Base-by-base conservation (phyloP, 768 basidiomycete species). In the Chalciporus pseudorubinellus region DNA sequence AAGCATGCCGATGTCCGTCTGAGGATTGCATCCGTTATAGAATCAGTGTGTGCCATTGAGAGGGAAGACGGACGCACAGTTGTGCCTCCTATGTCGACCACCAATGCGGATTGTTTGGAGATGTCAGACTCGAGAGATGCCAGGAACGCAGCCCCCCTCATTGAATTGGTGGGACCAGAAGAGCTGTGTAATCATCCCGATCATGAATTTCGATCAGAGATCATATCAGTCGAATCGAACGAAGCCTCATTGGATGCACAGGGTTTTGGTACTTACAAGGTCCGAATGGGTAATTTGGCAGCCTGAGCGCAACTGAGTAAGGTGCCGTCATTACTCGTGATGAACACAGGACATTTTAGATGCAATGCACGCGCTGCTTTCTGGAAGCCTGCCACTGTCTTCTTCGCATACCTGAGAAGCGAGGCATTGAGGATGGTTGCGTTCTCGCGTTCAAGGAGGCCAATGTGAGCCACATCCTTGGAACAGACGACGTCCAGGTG, bases 391-490 rank as follows among this genome's bases (percentile, higher is more conserved):
- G 66, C 55, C 36, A 85, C 77, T 1, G 83, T 83, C 43, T 70
- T 72, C 44, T 74, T 75, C 0, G 85, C 84, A 63, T 81, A 86
- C 26, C 73, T 66, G 31, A 82, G 72, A 57, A 86, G 77, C 3
- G 84, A 80, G 1, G 83, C 83, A 55, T 86, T 87, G 53, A 85
- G 73, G 53, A 87, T 85, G 13, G 82, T 67, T 0, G 85, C 85
- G 49, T 87, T 86, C 61, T 86, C 85, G 39, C 85, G 75, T 55
- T 84, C 81, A 14, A 85, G 66, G 45, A 85, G 71, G 29, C 82
- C 81, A 20, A 83, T 71, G 59, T 79, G 77, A 8, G 77, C 82
- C 38, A 83, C 82, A 47, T 81, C 76, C 44, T 77, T 77, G 22
- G 80, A 79, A 44, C 78, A 77, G 38, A 82, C 77, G 44, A 84